A percentile compares a stretch with the other conserved stretches of the same genome.
phyloP scores from a whole-genome alignment of 2,329 filamentous ascomycete genomes.

The Colletotrichum navitas region DNA sequence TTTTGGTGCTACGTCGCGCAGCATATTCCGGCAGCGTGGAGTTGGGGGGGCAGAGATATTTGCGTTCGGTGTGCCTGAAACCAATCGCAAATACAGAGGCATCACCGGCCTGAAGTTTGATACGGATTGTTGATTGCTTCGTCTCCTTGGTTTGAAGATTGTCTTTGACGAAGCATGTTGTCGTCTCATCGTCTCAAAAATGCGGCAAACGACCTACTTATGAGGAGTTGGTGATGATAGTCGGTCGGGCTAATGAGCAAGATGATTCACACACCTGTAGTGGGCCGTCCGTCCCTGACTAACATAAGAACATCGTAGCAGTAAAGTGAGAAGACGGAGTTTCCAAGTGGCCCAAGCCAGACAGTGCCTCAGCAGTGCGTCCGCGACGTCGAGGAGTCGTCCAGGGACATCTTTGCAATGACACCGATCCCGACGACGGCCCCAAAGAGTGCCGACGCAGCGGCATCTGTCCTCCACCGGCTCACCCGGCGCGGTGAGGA shows the following conservation, averaged over 20 bases:
- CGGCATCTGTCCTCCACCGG: not conserved
- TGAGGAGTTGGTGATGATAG: not conserved
- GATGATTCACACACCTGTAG: not conserved
- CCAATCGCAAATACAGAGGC: not conserved
- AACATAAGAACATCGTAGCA: not conserved
- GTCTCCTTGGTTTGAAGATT: not conserved
- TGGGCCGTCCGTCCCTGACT: not conserved
- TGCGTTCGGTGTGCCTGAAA: constrained; percentile 1
- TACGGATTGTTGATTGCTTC: not conserved
- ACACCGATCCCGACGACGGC: constrained; percentile 4
- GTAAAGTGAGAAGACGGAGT: not conserved
- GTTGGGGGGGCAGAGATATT: not conserved
- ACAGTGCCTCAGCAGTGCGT: not conserved
- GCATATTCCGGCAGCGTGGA: constrained; percentile 9
- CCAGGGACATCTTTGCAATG: not conserved
- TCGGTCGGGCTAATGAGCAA: not conserved
- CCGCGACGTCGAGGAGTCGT: not conserved
- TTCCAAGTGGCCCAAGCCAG: not conserved
- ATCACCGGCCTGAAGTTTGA: not conserved
- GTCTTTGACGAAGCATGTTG: not conserved
- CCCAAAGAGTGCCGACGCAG: not conserved
- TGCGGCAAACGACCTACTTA: not conserved
- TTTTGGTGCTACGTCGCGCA: constrained; percentile 13
- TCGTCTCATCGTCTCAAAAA: not conserved
- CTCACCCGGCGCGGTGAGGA: constrained; percentile 23